Evolutionary conservation across 768 basidiomycete species (phyloP).

Genomic region (Termitomyces sp.): DNA sequence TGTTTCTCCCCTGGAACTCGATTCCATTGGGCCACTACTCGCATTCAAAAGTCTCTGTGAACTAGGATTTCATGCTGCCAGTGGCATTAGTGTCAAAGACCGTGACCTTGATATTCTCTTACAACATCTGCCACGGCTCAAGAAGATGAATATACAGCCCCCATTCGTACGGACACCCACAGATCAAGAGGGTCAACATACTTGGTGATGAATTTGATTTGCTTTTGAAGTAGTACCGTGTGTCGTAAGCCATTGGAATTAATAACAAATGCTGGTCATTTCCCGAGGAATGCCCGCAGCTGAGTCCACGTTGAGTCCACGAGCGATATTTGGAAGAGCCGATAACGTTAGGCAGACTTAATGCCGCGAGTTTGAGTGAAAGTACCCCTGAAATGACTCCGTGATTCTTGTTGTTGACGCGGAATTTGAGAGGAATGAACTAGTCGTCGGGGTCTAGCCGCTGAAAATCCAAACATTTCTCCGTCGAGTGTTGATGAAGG

Average conservation of each 20-base stretch:
- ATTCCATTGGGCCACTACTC: background rate
- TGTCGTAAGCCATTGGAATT: background rate
- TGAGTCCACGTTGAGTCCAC: background rate
- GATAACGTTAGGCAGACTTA: background rate
- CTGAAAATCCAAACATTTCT: background rate
- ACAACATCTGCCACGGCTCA: background rate
- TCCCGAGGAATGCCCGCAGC: background rate
- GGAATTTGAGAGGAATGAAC: background rate
- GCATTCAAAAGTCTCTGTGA: background rate
- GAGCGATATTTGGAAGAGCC: background rate
- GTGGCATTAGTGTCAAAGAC: background rate
- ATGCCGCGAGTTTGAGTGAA: background rate
- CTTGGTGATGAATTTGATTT: background rate
- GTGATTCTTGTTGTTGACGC: background rate
- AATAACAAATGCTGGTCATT: background rate
- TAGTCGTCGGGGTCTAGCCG: background rate
- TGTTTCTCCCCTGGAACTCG: background rate
- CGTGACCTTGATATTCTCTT: background rate
- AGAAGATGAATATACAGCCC: background rate
- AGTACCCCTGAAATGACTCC: background rate
- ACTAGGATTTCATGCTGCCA: background rate
- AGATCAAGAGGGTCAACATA: background rate
- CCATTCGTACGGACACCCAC: background rate
- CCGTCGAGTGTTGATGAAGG: background rate
- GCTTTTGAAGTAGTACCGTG: background rate